These are phyloP conservation scores for Penicillium paxilli DNA, from an alignment of 495 filamentous ascomycete species.

Conservation along the genomic window DNA sequence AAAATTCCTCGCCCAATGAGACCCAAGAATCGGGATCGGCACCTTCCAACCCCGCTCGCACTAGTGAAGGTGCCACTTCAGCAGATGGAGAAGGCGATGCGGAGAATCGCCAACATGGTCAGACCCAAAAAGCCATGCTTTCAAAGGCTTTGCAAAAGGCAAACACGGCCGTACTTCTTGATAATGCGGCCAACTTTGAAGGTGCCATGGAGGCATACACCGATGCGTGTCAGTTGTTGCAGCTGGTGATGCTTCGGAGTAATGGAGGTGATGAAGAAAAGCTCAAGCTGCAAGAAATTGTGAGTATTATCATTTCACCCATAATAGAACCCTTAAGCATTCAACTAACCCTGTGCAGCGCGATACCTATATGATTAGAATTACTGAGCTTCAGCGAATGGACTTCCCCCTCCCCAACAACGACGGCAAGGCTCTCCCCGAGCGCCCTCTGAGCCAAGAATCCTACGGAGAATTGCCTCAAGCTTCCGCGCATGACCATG, in stretches of 20 bases:
- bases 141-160: slow-evolving; percentile 92
- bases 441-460: slow-evolving; percentile 72
- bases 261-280: slow-evolving; percentile 77
- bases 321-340: too few relatives aligned
- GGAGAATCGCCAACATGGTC: slow-evolving; percentile 39
- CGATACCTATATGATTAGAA: slow-evolving; percentile 84
- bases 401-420: slow-evolving; percentile 55
- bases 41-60: slow-evolving; percentile 9
- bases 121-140: slow-evolving; percentile 86
- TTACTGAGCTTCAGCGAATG: slow-evolving; percentile 76
- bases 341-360: slow-evolving; percentile 56
- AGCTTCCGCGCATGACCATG: slow-evolving; percentile 43
- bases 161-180: slow-evolving; percentile 89
- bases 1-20: slow-evolving; percentile 19
- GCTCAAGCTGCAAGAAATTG: slow-evolving; percentile 83
- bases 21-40: slow-evolving; percentile 1
- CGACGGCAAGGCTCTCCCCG: slow-evolving; percentile 72
- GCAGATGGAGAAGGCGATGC: slow-evolving; percentile 29
- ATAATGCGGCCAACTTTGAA: slow-evolving; percentile 92
- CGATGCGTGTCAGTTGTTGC: slow-evolving; percentile 82
- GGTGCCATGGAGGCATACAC: slow-evolving; percentile 88
- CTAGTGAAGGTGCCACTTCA: slow-evolving; percentile 27
- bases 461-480: slow-evolving; percentile 52
- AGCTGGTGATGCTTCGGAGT: slow-evolving; percentile 82
- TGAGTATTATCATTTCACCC: slow-evolving; percentile 58